phyloP scores from a whole-genome alignment of 2,329 filamentous ascomycete species.

The Aureobasidium musti region DNA sequence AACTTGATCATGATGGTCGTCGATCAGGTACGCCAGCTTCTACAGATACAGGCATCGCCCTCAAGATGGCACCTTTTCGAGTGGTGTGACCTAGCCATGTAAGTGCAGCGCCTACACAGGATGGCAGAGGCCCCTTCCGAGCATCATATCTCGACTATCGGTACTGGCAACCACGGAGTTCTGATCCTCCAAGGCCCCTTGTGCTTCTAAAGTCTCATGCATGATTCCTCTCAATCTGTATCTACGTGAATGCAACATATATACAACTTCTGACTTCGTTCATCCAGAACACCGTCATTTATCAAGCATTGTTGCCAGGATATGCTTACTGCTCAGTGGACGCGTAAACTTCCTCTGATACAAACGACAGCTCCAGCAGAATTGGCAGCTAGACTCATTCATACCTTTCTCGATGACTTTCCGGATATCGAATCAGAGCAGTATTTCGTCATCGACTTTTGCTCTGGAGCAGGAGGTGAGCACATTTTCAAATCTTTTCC shows the following conservation, averaged over 20 bases:
- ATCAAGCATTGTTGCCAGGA: slow-evolving; percentile 66
- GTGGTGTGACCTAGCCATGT: slow-evolving; percentile 39
- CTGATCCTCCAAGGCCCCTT: not conserved
- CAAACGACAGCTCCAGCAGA: slow-evolving; percentile 61
- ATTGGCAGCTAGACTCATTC: slow-evolving; percentile 61
- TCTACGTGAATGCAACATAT: not conserved
- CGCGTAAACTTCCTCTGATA: slow-evolving; percentile 58
- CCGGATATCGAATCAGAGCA: slow-evolving; percentile 52
- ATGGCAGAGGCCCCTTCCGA: not conserved
- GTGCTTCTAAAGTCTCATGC: not conserved
- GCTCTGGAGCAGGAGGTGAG: slow-evolving; percentile 68
- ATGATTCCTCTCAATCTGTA: not conserved
- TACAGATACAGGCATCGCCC: slow-evolving; percentile 33
- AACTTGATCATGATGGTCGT: not conserved
- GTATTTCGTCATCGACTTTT: slow-evolving; percentile 73
- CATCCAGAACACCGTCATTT: slow-evolving; percentile 63
- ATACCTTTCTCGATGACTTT: slow-evolving; percentile 40
- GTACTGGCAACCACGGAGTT: not conserved
- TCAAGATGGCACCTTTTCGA: slow-evolving; percentile 40
- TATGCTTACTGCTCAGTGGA: slow-evolving; percentile 66
- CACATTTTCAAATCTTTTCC: no score
- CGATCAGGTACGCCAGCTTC: slow-evolving; percentile 27
- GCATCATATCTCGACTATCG: not conserved
- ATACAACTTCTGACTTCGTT: not conserved
- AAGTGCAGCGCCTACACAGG: not conserved